Base-by-base conservation (phyloP, 495 filamentous ascomycete genomes). In the Penicillium chermesinum region DNA sequence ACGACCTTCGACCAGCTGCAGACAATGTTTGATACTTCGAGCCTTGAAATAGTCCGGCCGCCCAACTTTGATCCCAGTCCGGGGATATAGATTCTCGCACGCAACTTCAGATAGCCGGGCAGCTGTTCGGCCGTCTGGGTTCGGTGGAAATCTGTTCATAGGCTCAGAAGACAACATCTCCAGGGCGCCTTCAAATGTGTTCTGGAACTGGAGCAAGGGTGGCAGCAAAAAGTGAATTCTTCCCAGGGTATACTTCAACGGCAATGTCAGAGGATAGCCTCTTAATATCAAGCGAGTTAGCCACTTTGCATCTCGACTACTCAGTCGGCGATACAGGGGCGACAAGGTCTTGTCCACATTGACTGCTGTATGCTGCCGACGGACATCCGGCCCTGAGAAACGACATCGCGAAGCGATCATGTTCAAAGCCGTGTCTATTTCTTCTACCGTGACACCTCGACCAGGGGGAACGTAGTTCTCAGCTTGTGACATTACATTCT, bases 221-320 rank as follows among this genome's bases (percentile, higher is more conserved):
- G 82, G 81, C 0, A 88, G 64, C 5, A 80, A 63, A 10, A 76
- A 74, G 50, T 87, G 76, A 36, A 80, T 76, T 42, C 58, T 70
- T 33, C 68, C 66, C 41, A 80, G 63, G 2, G 77, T 63, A 41
- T 75, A 50, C 7, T 48, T 55, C 46, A 71, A 65, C 14, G 79
- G 70, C 1, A 84, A 40, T 6, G 77, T 55, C 2, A 91, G 75
- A 0, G 87, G 85, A 14, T 83, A 87, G 44, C 81, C 79, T 62
- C 94, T 93, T 15, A 96, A 64, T 30, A 96, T 78, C 60, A 93
- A 67, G 6, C 91, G 76, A 0, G 87, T 89, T 9, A 96, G 74
- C 91, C 91, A 96, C 67, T 96, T 96, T 0, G 84, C 87, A 59
- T 95, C 86, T 33, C 78, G 73, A 13, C 84, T 80, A 36, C 76